Evolutionary conservation across 164 flowering plant species (phyloP), one percentile per base, ranked within the genome.

Genomic region (Dillenia turbinata): DNA sequence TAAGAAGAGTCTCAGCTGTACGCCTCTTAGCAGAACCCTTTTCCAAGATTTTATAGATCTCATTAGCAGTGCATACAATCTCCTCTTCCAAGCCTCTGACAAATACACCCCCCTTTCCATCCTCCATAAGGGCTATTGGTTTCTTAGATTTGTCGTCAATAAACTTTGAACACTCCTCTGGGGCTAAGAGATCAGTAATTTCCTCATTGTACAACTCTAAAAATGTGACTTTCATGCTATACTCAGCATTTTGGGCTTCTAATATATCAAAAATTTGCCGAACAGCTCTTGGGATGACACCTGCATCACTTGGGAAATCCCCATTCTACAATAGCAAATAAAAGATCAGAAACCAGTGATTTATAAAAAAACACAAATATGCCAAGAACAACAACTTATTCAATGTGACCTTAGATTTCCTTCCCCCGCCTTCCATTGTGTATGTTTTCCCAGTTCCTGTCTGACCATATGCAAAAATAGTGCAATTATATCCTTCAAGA

Each of bases 371-470:
- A 11, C 44, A 48, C 44, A 16, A 53, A 52, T 43, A 17, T 9
- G 19, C 6, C 43, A 24, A 3, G 7, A 60, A 46, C 12, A 15
- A 46, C 44, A 50, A 11, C 5, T 8, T 15, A 1, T 14, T 33
- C 0, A 33, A 33, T 33, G 40, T 33, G 40, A 80, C 93, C 87
- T 82, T 87, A 26, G 58, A 55, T 70, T 84, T 87, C 50, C 85
- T 80, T 47, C 83, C 76, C 61, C 84, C 90, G 57, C 94, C 94
- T 74, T 87, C 94, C 94, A 87, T 87, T 47, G 94, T 85, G 65
- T 83, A 87, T 44, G 94, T 87, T 71, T 87, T 87, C 54, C 94
- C 94, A 0, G 94, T 87, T 60, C 94, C 94, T 11, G 94, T 87
- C 69, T 87, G 94, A n/a, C 94, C 90, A 71, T 87, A 87, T 5